A percentile compares a stretch with the other conserved stretches of the same genome.
These are phyloP conservation scores for Saksenaea oblongispora DNA, from an alignment of 371 early-diverging fungal species.

Conservation along the genomic window DNA sequence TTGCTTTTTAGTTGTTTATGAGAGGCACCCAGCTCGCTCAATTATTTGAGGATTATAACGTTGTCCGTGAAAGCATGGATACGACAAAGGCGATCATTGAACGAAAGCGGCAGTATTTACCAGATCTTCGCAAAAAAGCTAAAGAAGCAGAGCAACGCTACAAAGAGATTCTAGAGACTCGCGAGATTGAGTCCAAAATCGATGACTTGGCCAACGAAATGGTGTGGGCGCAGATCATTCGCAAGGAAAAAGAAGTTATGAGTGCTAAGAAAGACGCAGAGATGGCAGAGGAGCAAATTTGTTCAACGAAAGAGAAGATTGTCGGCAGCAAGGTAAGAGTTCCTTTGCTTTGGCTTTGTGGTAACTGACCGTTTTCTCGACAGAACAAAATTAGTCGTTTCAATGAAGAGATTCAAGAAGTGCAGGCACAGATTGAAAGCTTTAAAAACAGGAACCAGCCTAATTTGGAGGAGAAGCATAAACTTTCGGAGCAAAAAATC, in stretches of 20 bases:
- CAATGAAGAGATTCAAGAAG: not conserved
- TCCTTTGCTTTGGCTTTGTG: not conserved
- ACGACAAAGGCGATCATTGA: conserved; percentile 57
- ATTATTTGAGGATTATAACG: conserved; percentile 71
- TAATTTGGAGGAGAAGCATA: not conserved
- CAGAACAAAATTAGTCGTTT: not conserved
- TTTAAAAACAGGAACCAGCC: not conserved
- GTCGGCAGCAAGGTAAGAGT: not conserved
- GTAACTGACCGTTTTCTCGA: conserved; percentile 31
- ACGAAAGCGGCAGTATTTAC: conserved; percentile 58
- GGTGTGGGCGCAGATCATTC: conserved; percentile 75
- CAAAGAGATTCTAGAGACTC: conserved; percentile 66
- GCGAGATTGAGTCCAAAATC: conserved; percentile 62
- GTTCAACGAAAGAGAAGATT: not conserved
- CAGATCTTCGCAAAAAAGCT: conserved; percentile 61
- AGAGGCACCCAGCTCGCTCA: conserved; percentile 86
- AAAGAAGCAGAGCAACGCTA: conserved; percentile 61
- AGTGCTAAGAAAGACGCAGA: conserved; percentile 44
- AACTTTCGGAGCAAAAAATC: not conserved
- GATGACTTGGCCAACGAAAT: conserved; percentile 66
- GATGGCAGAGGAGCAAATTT: conserved; percentile 67
- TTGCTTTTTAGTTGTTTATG: conserved; percentile 64
- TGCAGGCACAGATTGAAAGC: not conserved
- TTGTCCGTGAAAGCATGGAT: conserved; percentile 68
- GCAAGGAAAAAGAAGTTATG: conserved; percentile 53